Base-by-base conservation (phyloP, 1,139 yeast species). In the Scheffersomyces segobiensis region DNA sequence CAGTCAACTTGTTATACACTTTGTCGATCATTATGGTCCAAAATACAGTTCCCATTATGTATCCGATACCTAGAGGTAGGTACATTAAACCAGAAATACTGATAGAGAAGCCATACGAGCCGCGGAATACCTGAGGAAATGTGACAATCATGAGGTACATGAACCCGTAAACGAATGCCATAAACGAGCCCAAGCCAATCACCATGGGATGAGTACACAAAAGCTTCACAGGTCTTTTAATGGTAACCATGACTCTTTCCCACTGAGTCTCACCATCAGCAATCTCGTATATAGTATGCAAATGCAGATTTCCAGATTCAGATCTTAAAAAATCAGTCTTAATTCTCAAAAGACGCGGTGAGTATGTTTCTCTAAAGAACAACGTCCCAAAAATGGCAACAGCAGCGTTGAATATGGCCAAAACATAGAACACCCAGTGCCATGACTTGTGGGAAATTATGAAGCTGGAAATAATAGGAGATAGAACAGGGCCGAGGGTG, bases 101-200 rank as follows among this genome's bases (percentile, higher is more conserved):
- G 6, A 72, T 64, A 14, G 72, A 65, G 68, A 76, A 85, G 3
- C 84, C 84, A 65, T 87, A 87, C 10, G 67, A 62, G 0, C 69
- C 71, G 42, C 74, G 67, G 80, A 83, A 87, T 32, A 86, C 83
- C 2, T 72, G 59, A 3, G 90, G 89, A 70, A 84, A 86, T 2
- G 87, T 80, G 22, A 84, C 87, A 56, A 87, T 77, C 80, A 86
- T 75, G 57, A 87, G 74, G 66, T 87, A 87, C 81, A 86, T 78
- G 73, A 86, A 84, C 3, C 89, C 91, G 64, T 86, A 86, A 3
- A 80, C 80, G 63, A 86, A 85, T 1, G 90, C 90, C 87, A 86
- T 82, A 68, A 81, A 86, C 2, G 80, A 69, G 1, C 89, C 89
- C 32, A 87, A 72, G 0, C 88, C 88, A 46, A 85, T 71, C 18